Evolutionary conservation across 2,329 filamentous ascomycete genomes (phyloP).

Genomic region (Beauveria asiatica): DNA sequence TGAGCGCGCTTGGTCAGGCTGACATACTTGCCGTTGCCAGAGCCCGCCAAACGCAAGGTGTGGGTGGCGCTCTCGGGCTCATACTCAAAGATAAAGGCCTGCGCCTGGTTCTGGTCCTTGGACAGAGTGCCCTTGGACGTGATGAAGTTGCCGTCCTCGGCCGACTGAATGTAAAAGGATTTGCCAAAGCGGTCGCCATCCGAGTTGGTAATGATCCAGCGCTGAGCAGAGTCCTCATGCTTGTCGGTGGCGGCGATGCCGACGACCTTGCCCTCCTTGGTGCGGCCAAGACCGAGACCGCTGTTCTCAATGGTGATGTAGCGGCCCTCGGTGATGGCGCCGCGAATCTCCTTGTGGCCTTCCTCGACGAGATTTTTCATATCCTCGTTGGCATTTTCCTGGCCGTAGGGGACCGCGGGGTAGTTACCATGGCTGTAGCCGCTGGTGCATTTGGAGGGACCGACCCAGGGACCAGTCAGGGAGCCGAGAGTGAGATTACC

Average conservation of each 20-base stretch:
- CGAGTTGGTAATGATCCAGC: constrained; percentile 39
- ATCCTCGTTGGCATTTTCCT: constrained; percentile 20
- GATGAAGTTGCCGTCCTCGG: constrained; percentile 18
- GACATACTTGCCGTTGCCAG: not conserved
- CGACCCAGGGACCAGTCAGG: constrained; percentile 21
- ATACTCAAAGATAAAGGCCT: constrained; percentile 10
- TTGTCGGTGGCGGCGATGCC: constrained; percentile 8
- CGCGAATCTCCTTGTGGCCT: constrained; percentile 44
- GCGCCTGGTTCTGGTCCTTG: not conserved
- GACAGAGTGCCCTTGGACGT: constrained; percentile 12
- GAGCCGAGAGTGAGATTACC: constrained; percentile 18
- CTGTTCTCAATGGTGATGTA: constrained; percentile 40
- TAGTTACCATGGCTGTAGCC: constrained; percentile 19
- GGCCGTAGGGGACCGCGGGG: constrained; percentile 34
- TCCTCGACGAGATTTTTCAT: constrained; percentile 34
- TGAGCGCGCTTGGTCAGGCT: not conserved
- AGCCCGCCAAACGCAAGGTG: not conserved
- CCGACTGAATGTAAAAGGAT: constrained; percentile 18
- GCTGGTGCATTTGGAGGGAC: constrained; percentile 30
- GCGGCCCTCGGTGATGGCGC: constrained; percentile 43
- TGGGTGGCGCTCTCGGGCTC: not conserved
- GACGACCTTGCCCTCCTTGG: constrained; percentile 19
- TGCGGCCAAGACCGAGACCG: constrained; percentile 30
- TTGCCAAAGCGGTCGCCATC: constrained; percentile 17
- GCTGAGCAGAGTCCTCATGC: constrained; percentile 34